Conservation (phyloP, 345 rosid genomes). For the Crucihimalaya himalaica region DNA sequence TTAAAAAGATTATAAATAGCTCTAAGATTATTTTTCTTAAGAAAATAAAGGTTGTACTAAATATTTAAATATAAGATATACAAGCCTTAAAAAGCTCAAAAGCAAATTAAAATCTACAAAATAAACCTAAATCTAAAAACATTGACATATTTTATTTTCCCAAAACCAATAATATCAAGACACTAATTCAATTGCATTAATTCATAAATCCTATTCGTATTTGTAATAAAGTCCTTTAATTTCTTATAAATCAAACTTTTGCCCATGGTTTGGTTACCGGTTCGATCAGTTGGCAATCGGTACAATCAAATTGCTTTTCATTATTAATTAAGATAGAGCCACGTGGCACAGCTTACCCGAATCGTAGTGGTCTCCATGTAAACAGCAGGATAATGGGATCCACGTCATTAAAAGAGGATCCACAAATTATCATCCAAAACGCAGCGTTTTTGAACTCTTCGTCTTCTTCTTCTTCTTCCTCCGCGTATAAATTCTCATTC, state of each 20-base stretch:
- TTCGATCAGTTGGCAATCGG: conserved; percentile 1
- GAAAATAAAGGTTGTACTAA: too few species aligned
- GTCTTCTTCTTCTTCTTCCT: neutral
- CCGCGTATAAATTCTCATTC: conserved; percentile 8
- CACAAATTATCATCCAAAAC: neutral
- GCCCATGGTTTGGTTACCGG: neutral
- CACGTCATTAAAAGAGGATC: neutral
- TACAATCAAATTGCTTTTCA: neutral
- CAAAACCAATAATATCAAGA: neutral
- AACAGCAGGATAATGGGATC: neutral
- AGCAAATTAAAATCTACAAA: too few species aligned
- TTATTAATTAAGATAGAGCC: neutral
- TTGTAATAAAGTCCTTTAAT: neutral
- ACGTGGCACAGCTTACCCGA: conserved; percentile 28
- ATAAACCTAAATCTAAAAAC: too few species aligned
- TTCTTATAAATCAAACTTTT: neutral
- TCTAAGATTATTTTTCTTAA: too few species aligned
- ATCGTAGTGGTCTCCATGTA: conserved; percentile 35
- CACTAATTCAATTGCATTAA: neutral
- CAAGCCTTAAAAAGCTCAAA: too few species aligned
- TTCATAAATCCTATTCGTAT: neutral
- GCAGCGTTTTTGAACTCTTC: conserved; percentile 16
- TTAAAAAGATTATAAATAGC: too few species aligned
- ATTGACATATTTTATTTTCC: too few species aligned
- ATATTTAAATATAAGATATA: too few species aligned